Evolutionary conservation across 345 rosid species (phyloP).

Genomic region (Aquilaria yunnanensis): DNA sequence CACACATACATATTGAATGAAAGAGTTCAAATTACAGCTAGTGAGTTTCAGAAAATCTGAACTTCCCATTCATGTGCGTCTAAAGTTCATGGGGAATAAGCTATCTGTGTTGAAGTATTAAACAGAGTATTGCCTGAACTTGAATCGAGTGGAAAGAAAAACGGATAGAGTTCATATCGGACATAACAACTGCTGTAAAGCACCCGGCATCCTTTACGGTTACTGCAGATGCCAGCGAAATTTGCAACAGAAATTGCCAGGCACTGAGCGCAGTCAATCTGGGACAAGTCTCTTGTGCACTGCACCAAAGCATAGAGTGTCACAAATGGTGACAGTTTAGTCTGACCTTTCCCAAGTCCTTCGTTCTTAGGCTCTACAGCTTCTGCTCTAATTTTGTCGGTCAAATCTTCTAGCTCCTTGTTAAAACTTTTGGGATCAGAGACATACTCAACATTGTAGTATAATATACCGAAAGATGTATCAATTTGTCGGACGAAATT

Average conservation of each 20-base stretch:
- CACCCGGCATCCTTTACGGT: slow-evolving; percentile 57
- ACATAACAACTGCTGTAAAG: slow-evolving; percentile 64
- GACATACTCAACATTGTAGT: slow-evolving; percentile 45
- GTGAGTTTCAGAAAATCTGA: too few relatives aligned
- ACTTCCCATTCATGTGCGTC: too few relatives aligned
- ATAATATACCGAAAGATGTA: slow-evolving; percentile 39
- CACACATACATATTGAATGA: background rate
- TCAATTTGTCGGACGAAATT: slow-evolving; percentile 50
- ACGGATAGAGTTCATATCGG: slow-evolving; percentile 77
- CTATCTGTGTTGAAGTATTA: slow-evolving; percentile 8
- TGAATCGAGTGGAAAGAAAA: slow-evolving; percentile 60
- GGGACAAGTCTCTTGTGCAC: slow-evolving; percentile 59
- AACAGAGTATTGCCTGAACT: slow-evolving; percentile 17
- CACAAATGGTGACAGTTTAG: slow-evolving; percentile 36
- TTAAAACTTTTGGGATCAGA: slow-evolving; percentile 46
- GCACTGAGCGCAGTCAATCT: slow-evolving; percentile 64
- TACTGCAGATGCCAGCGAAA: slow-evolving; percentile 41
- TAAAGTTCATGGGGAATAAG: too few relatives aligned
- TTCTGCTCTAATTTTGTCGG: slow-evolving; percentile 38
- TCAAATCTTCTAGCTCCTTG: slow-evolving; percentile 39
- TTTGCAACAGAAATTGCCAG: slow-evolving; percentile 52
- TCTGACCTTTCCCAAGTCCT: slow-evolving; percentile 64
- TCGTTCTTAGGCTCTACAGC: slow-evolving; percentile 37
- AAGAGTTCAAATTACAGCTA: background rate
- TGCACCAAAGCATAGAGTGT: slow-evolving; percentile 66